Evolutionary conservation across 2,329 filamentous ascomycete species (phyloP).

Genomic region (Claviceps sp.): DNA sequence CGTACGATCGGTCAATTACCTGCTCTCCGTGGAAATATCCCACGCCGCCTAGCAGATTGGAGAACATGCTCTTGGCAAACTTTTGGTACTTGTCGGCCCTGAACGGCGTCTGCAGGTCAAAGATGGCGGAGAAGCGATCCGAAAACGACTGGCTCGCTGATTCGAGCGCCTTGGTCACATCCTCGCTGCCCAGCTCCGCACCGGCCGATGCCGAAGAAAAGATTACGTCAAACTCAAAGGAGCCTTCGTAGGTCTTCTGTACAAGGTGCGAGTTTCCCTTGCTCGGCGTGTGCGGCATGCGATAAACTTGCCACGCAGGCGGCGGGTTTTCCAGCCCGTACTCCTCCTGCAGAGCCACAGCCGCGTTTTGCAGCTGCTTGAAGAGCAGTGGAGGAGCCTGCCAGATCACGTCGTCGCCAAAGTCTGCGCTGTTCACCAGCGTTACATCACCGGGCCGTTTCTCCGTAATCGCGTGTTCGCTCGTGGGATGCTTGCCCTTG

Average conservation of each 20-base stretch:
- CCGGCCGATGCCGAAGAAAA: slow-evolving; percentile 67
- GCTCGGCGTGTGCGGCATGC: slow-evolving; percentile 55
- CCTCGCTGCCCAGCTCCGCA: slow-evolving; percentile 40
- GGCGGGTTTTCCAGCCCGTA: slow-evolving; percentile 53
- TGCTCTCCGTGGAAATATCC: slow-evolving; percentile 90
- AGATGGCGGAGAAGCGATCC: slow-evolving; percentile 56
- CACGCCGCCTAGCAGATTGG: slow-evolving; percentile 84
- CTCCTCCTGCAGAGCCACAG: slow-evolving; percentile 35
- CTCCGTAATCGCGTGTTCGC: slow-evolving; percentile 52
- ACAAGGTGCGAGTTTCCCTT: slow-evolving; percentile 73
- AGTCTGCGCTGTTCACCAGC: slow-evolving; percentile 55
- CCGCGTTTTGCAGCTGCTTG: slow-evolving; percentile 36
- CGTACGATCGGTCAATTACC: slow-evolving; percentile 79
- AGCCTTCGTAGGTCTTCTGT: slow-evolving; percentile 81
- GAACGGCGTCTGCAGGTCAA: slow-evolving; percentile 62
- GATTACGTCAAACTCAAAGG: slow-evolving; percentile 87
- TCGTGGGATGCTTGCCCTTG: slow-evolving; percentile 43
- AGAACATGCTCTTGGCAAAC: slow-evolving; percentile 85
- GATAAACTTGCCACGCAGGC: slow-evolving; percentile 75
- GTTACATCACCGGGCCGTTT: slow-evolving; percentile 64
- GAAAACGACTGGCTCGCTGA: slow-evolving; percentile 55
- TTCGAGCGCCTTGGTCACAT: slow-evolving; percentile 58
- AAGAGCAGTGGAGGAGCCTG: slow-evolving; percentile 58
- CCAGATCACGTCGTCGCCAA: slow-evolving; percentile 63
- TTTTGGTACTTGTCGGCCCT: slow-evolving; percentile 54